These are phyloP conservation scores for Annulohypoxylon truncatum DNA, from an alignment of 2,329 filamentous ascomycete genomes.

Conservation along the genomic window DNA sequence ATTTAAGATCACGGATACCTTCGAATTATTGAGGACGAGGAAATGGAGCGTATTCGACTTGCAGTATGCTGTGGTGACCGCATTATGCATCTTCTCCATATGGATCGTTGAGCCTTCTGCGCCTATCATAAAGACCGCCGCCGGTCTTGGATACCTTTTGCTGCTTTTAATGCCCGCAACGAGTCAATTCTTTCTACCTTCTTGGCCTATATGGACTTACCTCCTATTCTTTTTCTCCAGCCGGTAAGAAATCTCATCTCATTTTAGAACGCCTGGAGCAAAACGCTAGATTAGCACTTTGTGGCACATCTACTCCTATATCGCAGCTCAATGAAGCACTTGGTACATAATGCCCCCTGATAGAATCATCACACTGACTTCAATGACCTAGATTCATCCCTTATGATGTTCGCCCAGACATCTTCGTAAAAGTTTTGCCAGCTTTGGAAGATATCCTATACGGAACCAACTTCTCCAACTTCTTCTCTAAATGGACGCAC, in stretches of 20 bases:
- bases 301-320: background rate
- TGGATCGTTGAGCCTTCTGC: conserved; percentile 81
- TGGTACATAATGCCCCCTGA: background rate
- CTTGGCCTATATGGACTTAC: conserved; percentile 86
- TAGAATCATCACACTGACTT: conserved; percentile 12
- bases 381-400: conserved; percentile 80
- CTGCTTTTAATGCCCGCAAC: conserved; percentile 85
- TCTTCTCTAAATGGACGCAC: conserved; percentile 89
- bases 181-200: conserved; percentile 90
- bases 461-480: conserved; percentile 94
- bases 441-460: conserved; percentile 97
- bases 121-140: conserved; percentile 79
- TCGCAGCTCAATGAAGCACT: background rate
- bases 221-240: conserved; percentile 92
- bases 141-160: conserved; percentile 73
- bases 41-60: conserved; percentile 85
- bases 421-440: conserved; percentile 94
- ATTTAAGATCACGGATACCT: conserved; percentile 81
- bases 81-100: conserved; percentile 83
- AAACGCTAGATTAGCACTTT: background rate
- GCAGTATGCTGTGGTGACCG: conserved; percentile 81
- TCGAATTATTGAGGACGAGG: conserved; percentile 79
- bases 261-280: conserved; percentile 16
- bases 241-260: conserved; percentile 72
- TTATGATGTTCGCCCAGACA: conserved; percentile 86